A percentile compares a stretch with the other conserved stretches of the same genome.
Evolutionary conservation across 768 basidiomycete genomes (phyloP).

Genomic region (Tricholoma sp.): DNA sequence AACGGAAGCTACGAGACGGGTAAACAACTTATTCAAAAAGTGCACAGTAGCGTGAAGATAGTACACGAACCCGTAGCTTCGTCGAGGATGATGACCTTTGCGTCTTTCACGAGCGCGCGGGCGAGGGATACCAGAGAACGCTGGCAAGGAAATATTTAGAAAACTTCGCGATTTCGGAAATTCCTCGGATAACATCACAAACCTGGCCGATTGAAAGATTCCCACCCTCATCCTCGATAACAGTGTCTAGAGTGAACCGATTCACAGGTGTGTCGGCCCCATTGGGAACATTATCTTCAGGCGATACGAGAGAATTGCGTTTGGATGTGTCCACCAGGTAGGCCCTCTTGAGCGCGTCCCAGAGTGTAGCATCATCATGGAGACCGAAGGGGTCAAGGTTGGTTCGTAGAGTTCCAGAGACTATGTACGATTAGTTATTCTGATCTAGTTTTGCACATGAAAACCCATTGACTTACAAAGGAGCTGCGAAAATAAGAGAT

Average conservation of each 20-base stretch:
- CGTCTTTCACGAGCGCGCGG: conserved; percentile 82
- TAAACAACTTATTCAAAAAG: conserved; percentile 1
- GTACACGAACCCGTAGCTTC: conserved; percentile 67
- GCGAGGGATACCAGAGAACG: conserved; percentile 84
- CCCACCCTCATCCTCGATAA: conserved; percentile 81
- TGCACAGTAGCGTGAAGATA: background rate
- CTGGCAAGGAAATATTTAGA: conserved; percentile 25
- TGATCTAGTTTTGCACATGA: conserved; percentile 1
- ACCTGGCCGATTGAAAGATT: conserved; percentile 78
- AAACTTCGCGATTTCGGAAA: background rate
- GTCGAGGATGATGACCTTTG: conserved; percentile 81
- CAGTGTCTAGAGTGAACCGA: conserved; percentile 78
- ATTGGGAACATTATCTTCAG: conserved; percentile 30
- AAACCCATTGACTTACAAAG: conserved; percentile 33
- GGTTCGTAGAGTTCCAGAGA: conserved; percentile 76
- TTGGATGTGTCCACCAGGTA: conserved; percentile 63
- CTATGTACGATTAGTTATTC: conserved; percentile 24
- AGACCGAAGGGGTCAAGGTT: conserved; percentile 89
- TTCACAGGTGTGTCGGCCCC: conserved; percentile 42
- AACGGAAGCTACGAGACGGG: conserved; percentile 54
- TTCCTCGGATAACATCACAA: conserved; percentile 1
- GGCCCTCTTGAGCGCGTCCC: conserved; percentile 84
- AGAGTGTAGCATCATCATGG: conserved; percentile 75
- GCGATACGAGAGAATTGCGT: conserved; percentile 18
- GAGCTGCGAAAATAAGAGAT: conserved; percentile 26